Percentiles rank a stretch among this genome's conserved stretches.
phyloP scores from a whole-genome alignment of 352 stramenopile genomes.

The Pythium myriotylum region DNA sequence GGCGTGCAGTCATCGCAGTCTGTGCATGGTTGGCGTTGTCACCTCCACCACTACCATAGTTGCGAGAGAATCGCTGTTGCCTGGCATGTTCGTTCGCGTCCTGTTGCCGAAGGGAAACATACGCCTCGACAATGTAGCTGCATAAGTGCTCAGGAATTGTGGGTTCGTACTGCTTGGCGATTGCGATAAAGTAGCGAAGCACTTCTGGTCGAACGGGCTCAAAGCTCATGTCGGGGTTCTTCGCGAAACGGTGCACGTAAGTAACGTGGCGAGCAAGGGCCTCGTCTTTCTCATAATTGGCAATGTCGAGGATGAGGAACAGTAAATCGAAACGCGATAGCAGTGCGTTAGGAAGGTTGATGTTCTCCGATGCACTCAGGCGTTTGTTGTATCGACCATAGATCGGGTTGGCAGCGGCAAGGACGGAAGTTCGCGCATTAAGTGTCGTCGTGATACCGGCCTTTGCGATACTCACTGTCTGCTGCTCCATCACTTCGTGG shows the following conservation, averaged over 20 bases:
- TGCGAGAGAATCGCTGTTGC: slow-evolving; percentile 58
- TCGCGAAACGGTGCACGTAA: slow-evolving; percentile 90
- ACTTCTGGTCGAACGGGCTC: slow-evolving; percentile 92
- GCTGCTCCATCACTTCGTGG: slow-evolving; percentile 99
- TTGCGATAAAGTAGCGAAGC: slow-evolving; percentile 87
- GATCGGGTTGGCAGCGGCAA: slow-evolving; percentile 99
- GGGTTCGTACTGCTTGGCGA: slow-evolving; percentile 87
- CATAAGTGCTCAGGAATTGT: slow-evolving; percentile 93
- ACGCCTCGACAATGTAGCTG: slow-evolving; percentile 98
- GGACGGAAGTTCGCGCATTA: slow-evolving; percentile 95
- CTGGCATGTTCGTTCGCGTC: slow-evolving; percentile 84
- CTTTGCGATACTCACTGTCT: slow-evolving; percentile 99
- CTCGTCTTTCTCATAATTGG: slow-evolving; percentile 92
- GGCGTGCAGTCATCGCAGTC: slow-evolving; percentile 98
- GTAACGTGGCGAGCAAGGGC: slow-evolving; percentile 92
- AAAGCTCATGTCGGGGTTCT: slow-evolving; percentile 92
- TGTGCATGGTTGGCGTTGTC: slow-evolving; percentile 87
- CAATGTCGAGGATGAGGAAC: slow-evolving; percentile 97
- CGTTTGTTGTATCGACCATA: slow-evolving; percentile 92
- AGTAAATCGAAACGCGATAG: slow-evolving; percentile 99
- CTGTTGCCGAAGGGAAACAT: slow-evolving; percentile 96
- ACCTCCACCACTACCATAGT: slow-evolving; percentile 29
- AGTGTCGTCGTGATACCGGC: slow-evolving; percentile 99
- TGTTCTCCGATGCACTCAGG: slow-evolving; percentile 94
- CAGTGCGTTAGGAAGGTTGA: slow-evolving; percentile 99